phyloP scores from a whole-genome alignment of 2,329 filamentous ascomycete species.

The Didymella keratinophila region DNA sequence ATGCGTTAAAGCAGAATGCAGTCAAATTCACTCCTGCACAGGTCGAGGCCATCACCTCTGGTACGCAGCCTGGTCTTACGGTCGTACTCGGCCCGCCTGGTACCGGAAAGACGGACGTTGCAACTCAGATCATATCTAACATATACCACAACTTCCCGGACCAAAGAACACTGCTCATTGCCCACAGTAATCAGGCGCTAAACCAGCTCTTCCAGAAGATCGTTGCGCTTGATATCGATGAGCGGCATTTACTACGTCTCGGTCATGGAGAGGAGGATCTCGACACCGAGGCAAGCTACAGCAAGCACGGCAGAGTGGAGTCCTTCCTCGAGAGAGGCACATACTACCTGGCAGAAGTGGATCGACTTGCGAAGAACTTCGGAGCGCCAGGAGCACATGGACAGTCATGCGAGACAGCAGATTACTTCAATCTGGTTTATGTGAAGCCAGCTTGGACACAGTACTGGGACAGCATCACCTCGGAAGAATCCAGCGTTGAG shows the following conservation, averaged over 20 bases:
- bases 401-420: slow-evolving; percentile 94
- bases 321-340: slow-evolving; percentile 91
- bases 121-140: slow-evolving; percentile 98
- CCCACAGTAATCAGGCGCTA: slow-evolving; percentile 96
- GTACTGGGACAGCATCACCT: slow-evolving; percentile 73
- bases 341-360: slow-evolving; percentile 80
- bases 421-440: slow-evolving; percentile 95
- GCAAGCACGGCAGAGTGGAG: slow-evolving; percentile 93
- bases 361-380: slow-evolving; percentile 83
- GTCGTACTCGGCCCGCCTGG: slow-evolving; percentile 94
- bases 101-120: slow-evolving; percentile 98
- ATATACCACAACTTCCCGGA: slow-evolving; percentile 97
- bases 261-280: slow-evolving; percentile 96
- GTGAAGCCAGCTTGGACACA: slow-evolving; percentile 87
- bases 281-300: slow-evolving; percentile 84
- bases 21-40: slow-evolving; percentile 92
- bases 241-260: slow-evolving; percentile 87
- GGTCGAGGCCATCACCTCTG: slow-evolving; percentile 90
- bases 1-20: slow-evolving; percentile 80
- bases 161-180: slow-evolving; percentile 89
- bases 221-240: slow-evolving; percentile 92
- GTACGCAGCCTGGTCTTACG: slow-evolving; percentile 91
- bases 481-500: slow-evolving; percentile 63
- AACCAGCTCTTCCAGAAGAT: slow-evolving; percentile 99
- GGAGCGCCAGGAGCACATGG: slow-evolving; percentile 92